Conservation (phyloP, 495 filamentous ascomycete species). For the Penicillium cataractarum region DNA sequence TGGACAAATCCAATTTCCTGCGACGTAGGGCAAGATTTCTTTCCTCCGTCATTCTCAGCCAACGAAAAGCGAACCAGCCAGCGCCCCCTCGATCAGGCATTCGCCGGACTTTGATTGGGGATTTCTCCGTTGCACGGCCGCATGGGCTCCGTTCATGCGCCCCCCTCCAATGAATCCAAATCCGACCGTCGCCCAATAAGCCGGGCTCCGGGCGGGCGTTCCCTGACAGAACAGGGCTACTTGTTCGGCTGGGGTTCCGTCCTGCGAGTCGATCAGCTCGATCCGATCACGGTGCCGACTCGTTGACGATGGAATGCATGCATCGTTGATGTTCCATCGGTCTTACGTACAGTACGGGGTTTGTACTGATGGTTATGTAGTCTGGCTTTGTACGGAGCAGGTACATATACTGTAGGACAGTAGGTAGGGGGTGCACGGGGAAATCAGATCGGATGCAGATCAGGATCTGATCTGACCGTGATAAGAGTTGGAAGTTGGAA, state of each 20-base stretch:
- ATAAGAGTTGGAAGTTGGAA: no score
- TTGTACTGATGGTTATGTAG: not conserved
- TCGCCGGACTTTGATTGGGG: slow-evolving; percentile 1
- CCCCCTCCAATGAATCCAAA: slow-evolving; percentile 3
- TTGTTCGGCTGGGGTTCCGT: slow-evolving; percentile 11
- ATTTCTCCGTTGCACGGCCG: slow-evolving; percentile 17
- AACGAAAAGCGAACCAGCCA: not conserved
- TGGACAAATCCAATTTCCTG: not conserved
- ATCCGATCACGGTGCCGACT: slow-evolving; percentile 8
- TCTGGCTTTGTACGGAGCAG: not conserved
- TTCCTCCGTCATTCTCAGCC: not conserved
- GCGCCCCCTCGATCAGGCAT: not conserved
- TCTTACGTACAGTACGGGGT: not conserved
- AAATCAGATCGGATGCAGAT: slow-evolving; percentile 9
- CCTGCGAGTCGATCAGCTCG: slow-evolving; percentile 1
- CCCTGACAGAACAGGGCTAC: slow-evolving; percentile 6
- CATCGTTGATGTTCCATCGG: not conserved
- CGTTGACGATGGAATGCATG: not conserved
- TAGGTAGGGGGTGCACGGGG: not conserved
- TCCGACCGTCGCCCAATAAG: not conserved
- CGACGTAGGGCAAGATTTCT: not conserved
- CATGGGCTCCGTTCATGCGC: slow-evolving; percentile 16
- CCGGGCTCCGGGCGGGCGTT: slow-evolving; percentile 2
- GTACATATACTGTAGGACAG: no score
- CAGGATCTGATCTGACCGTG: slow-evolving; percentile 4